A percentile compares a stretch with the other conserved stretches of the same genome.
phyloP scores from a whole-genome alignment of 768 basidiomycete genomes.

The Termitomyces eurrhizus region DNA sequence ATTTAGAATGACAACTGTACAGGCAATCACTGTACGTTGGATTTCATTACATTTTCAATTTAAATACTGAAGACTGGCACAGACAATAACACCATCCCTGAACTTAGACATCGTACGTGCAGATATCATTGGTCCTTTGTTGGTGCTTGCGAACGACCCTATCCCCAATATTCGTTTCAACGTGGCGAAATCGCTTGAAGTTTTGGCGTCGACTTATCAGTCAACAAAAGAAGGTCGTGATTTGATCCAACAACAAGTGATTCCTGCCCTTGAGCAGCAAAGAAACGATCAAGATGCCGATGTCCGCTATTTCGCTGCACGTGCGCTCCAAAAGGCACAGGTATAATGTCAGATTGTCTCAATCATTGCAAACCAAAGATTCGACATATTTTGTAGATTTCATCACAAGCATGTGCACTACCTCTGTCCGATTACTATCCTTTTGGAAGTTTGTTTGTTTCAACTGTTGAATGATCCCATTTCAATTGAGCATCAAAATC shows the following conservation, averaged over 20 bases:
- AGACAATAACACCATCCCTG: conserved; percentile 95
- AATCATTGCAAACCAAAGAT: background rate
- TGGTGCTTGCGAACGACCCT: conserved; percentile 80
- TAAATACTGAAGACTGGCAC: conserved; percentile 6
- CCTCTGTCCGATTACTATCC: background rate
- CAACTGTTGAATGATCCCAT: background rate
- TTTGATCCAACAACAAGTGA: conserved; percentile 67
- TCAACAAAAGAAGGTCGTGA: conserved; percentile 64
- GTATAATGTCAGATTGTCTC: conserved; percentile 7
- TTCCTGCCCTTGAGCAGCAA: conserved; percentile 83
- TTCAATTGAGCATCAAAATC: background rate
- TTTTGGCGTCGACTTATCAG: conserved; percentile 72
- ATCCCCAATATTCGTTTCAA: conserved; percentile 99
- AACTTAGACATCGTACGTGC: conserved; percentile 78
- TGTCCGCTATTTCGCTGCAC: conserved; percentile 89
- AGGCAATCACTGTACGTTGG: conserved; percentile 85
- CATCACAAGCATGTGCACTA: background rate
- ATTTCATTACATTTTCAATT: conserved; percentile 12
- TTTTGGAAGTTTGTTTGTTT: background rate
- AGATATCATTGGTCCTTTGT: conserved; percentile 79
- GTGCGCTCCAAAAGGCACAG: conserved; percentile 63
- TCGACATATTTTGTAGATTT: background rate
- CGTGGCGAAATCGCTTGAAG: conserved; percentile 92
- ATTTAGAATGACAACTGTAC: conserved; percentile 97
- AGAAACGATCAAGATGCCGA: conserved; percentile 91